phyloP scores from a whole-genome alignment of 805 yeast genomes.

The Suhomyces sp. region DNA sequence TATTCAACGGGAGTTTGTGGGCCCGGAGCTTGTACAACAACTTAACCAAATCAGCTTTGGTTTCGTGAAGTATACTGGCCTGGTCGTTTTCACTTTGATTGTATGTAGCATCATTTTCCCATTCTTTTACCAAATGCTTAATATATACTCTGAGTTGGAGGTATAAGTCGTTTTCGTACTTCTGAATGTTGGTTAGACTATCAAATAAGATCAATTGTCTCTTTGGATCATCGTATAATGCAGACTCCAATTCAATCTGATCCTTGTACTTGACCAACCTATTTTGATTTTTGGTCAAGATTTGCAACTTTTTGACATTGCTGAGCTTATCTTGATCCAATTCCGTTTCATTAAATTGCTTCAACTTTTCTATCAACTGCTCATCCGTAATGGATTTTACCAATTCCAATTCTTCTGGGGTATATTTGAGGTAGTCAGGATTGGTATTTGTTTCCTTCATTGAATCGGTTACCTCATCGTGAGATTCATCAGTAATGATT shows the following conservation, averaged over 20 bases:
- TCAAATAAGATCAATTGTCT: conserved; percentile 9
- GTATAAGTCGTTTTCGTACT: conserved; percentile 27
- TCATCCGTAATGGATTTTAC: conserved; percentile 21
- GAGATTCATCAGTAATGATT: no score
- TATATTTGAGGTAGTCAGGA: conserved; percentile 11
- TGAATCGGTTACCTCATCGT: no score
- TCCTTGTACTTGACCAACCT: conserved; percentile 21
- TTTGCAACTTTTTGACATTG: conserved; percentile 15
- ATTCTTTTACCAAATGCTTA: conserved; percentile 42
- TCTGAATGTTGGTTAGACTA: conserved; percentile 6
- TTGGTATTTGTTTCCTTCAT: no score
- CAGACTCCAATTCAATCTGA: conserved; percentile 28
- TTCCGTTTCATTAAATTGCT: conserved; percentile 15
- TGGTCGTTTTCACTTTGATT: conserved; percentile 2
- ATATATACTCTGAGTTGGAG: conserved; percentile 49
- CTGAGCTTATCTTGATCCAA: conserved; percentile 16
- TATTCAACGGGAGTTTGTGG: conserved; percentile 41
- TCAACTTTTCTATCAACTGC: conserved; percentile 21
- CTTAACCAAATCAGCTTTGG: conserved; percentile 49
- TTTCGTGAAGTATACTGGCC: conserved; percentile 25
- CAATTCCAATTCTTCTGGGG: conserved; percentile 7
- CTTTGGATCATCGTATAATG: conserved; percentile 8
- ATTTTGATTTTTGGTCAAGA: conserved; percentile 15
- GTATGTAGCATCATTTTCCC: conserved; percentile 26
- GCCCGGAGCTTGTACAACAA: conserved; percentile 44